A percentile compares a stretch with the other conserved stretches of the same genome.
These are phyloP conservation scores for Pseudocercospora macadamiae DNA, from an alignment of 2,329 filamentous ascomycete genomes.

Conservation along the genomic window DNA sequence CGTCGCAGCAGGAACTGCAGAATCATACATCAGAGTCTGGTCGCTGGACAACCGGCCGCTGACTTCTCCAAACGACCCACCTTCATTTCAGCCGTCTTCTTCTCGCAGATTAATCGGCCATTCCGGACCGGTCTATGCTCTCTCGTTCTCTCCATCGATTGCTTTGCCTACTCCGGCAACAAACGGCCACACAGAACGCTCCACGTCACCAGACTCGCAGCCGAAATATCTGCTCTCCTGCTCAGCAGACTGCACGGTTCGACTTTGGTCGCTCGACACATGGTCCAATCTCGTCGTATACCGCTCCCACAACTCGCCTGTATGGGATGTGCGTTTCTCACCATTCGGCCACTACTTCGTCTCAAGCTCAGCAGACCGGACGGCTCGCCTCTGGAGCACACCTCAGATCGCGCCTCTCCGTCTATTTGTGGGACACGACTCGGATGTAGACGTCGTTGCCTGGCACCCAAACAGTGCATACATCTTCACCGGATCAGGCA, in stretches of 20 bases:
- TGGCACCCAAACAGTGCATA: constrained; percentile 97
- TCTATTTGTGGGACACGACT: constrained; percentile 89
- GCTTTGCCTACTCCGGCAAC: constrained; percentile 42
- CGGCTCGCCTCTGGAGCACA: constrained; percentile 86
- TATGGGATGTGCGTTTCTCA: constrained; percentile 86
- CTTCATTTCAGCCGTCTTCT: constrained; percentile 63
- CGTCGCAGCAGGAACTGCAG: constrained; percentile 84
- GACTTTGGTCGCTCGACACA: constrained; percentile 89
- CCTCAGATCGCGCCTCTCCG: constrained; percentile 88
- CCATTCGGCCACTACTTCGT: constrained; percentile 96
- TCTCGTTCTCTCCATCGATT: constrained; percentile 81
- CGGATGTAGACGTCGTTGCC: constrained; percentile 84
- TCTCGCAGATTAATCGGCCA: constrained; percentile 84
- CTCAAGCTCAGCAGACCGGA: constrained; percentile 85
- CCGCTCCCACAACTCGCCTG: constrained; percentile 86
- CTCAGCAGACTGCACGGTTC: constrained; percentile 83
- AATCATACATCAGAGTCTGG: constrained; percentile 97
- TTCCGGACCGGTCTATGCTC: constrained; percentile 82
- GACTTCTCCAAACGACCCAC: constrained; percentile 64
- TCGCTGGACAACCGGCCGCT: constrained; percentile 83
- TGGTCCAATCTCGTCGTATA: constrained; percentile 94
- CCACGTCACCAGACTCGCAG: constrained; percentile 50
- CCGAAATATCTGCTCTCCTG: constrained; percentile 82
- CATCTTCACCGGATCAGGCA: constrained; percentile 79
- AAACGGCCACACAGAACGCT: constrained; percentile 43